Evolutionary conservation across 805 yeast species (phyloP).

Genomic region (Lachancea sp.): DNA sequence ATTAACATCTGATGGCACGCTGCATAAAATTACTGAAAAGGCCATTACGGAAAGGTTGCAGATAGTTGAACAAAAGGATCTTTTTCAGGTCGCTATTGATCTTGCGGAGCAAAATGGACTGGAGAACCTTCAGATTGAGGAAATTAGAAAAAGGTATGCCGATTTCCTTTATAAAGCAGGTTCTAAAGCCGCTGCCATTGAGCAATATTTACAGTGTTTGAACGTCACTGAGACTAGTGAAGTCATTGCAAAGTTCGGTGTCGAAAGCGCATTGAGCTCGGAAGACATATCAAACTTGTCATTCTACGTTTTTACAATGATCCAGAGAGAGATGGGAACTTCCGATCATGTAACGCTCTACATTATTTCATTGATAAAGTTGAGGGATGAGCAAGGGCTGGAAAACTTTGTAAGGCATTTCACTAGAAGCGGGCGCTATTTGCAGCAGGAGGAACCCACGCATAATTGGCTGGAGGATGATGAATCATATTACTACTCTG

Average conservation of each 20-base stretch:
- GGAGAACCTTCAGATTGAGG: constrained; percentile 16
- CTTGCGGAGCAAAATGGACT: constrained; percentile 45
- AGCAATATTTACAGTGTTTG: constrained; percentile 62
- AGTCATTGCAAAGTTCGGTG: constrained; percentile 70
- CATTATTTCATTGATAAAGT: constrained; percentile 71
- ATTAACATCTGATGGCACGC: constrained; percentile 67
- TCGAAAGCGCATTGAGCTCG: constrained; percentile 40
- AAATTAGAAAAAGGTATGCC: constrained; percentile 55
- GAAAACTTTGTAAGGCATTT: constrained; percentile 46
- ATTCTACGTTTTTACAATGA: constrained; percentile 54
- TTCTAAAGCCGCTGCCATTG: constrained; percentile 61
- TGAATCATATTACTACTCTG: constrained; percentile 29
- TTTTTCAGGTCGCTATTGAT: constrained; percentile 65
- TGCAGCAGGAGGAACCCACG: constrained; percentile 27
- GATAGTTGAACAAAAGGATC: constrained; percentile 58
- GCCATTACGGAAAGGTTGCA: constrained; percentile 61
- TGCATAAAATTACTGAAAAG: constrained; percentile 64
- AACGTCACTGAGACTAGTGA: constrained; percentile 58
- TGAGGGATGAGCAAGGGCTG: constrained; percentile 55
- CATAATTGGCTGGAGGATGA: constrained; percentile 33
- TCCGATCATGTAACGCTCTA: constrained; percentile 77
- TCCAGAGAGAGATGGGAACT: constrained; percentile 50
- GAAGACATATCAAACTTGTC: constrained; percentile 46
- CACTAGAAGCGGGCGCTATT: constrained; percentile 24
- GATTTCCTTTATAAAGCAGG: constrained; percentile 63